Evolutionary conservation across 176 grass and related monocot species (phyloP).

Genomic region (Oryza officinalis): DNA sequence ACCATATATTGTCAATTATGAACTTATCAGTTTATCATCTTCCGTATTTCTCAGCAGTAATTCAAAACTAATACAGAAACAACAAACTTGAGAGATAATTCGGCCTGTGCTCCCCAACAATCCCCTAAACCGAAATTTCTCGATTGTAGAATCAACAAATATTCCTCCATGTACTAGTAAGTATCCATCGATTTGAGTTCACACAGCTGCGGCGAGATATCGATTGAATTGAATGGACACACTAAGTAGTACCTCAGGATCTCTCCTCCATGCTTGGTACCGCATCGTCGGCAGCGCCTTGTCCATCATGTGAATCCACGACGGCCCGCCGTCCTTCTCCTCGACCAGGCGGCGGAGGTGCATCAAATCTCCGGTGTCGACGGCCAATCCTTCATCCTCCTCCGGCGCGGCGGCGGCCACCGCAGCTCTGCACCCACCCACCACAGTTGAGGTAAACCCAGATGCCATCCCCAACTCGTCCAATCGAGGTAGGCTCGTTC

Average conservation of each 20-base stretch:
- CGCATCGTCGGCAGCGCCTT: slow-evolving; percentile 53
- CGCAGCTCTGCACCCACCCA: neutral
- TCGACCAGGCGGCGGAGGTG: slow-evolving; percentile 74
- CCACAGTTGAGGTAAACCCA: neutral
- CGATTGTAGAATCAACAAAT: neutral
- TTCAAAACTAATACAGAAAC: neutral
- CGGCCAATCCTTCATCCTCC: slow-evolving; percentile 39
- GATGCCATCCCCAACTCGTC: neutral
- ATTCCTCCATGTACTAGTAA: neutral
- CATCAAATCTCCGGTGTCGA: slow-evolving; percentile 54
- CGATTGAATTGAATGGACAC: neutral
- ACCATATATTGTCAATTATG: neutral
- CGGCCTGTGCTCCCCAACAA: neutral
- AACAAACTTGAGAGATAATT: neutral
- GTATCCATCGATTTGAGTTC: neutral
- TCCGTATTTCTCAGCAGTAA: neutral
- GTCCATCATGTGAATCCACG: slow-evolving; percentile 88
- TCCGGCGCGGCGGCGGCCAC: neutral
- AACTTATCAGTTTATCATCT: neutral
- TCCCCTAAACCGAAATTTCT: neutral
- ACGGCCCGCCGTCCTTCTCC: slow-evolving; percentile 72
- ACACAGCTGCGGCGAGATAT: neutral
- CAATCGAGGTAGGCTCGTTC: neutral
- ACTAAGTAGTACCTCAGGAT: slow-evolving; percentile 46
- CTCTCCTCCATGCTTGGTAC: slow-evolving; percentile 85